phyloP scores from a whole-genome alignment of 1,284 basidiomycete genomes.

The Schizopora paradoxa region DNA sequence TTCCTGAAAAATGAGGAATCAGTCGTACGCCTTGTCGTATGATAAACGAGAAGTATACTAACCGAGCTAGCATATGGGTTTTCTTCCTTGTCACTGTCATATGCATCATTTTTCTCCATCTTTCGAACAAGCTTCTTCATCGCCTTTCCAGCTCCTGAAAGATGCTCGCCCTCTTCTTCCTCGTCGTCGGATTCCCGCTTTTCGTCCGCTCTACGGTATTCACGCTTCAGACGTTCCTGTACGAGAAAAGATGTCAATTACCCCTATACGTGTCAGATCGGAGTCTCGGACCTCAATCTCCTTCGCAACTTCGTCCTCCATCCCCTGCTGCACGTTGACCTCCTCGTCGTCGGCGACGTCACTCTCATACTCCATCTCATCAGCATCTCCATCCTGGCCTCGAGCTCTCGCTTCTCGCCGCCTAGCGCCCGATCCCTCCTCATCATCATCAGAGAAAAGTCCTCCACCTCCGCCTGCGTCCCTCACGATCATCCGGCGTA shows the following conservation, averaged over 20 bases:
- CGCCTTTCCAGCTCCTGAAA: slow-evolving; percentile 66
- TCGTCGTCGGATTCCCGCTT: slow-evolving; percentile 68
- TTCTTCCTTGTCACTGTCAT: slow-evolving; percentile 77
- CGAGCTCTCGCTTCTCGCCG: slow-evolving; percentile 48
- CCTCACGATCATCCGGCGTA: slow-evolving; percentile 27
- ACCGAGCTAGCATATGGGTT: slow-evolving; percentile 78
- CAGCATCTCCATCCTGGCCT: slow-evolving; percentile 68
- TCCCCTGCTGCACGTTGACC: slow-evolving; percentile 60
- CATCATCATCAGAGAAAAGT: slow-evolving; percentile 69
- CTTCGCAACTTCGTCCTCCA: slow-evolving; percentile 79
- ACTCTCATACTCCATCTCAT: slow-evolving; percentile 80
- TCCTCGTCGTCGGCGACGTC: slow-evolving; percentile 87
- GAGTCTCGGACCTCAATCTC: slow-evolving; percentile 65
- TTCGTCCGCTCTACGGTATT: slow-evolving; percentile 76
- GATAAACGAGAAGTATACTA: slow-evolving; percentile 26
- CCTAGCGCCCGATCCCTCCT: slow-evolving; percentile 44
- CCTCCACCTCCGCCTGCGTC: slow-evolving; percentile 45
- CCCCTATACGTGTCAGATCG: neutral
- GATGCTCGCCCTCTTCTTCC: slow-evolving; percentile 44
- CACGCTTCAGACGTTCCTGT: slow-evolving; percentile 79
- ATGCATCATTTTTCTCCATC: slow-evolving; percentile 66
- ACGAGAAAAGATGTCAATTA: slow-evolving; percentile 4
- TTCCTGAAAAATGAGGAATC: slow-evolving; percentile 27
- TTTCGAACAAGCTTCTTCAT: slow-evolving; percentile 76
- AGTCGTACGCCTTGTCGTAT: slow-evolving; percentile 7